These are phyloP conservation scores for Auriscalpium vulgare DNA, from an alignment of 768 basidiomycete species.

Conservation along the genomic window DNA sequence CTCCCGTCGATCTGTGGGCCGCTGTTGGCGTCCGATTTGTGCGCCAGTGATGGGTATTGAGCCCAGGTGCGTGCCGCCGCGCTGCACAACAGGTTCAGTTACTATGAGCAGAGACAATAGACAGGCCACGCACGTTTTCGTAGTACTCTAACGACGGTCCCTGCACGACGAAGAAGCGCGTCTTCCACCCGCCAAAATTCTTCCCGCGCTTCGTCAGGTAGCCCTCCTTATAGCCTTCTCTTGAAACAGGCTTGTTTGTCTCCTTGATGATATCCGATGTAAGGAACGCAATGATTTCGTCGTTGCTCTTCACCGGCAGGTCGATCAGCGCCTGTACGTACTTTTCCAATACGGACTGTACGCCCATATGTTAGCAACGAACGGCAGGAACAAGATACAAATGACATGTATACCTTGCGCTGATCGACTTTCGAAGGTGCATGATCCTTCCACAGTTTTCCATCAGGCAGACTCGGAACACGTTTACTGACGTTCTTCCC, in stretches of 20 bases:
- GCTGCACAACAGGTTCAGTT: slow-evolving; percentile 32
- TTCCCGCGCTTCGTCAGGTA: slow-evolving; percentile 95
- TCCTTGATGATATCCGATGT: slow-evolving; percentile 82
- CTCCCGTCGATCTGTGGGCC: slow-evolving; percentile 40
- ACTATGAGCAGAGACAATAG: background rate
- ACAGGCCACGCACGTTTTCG: slow-evolving; percentile 69
- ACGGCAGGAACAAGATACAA: background rate
- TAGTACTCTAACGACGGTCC: slow-evolving; percentile 91
- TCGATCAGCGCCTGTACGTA: slow-evolving; percentile 82
- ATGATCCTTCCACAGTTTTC: slow-evolving; percentile 92
- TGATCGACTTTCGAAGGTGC: slow-evolving; percentile 96
- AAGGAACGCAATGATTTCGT: slow-evolving; percentile 87
- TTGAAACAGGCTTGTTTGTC: slow-evolving; percentile 66
- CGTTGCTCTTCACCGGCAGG: slow-evolving; percentile 78
- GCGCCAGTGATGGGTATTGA: slow-evolving; percentile 88
- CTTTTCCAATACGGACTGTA: slow-evolving; percentile 66
- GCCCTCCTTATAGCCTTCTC: slow-evolving; percentile 85
- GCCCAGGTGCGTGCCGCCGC: slow-evolving; percentile 86
- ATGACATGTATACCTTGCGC: slow-evolving; percentile 60
- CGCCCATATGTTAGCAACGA: slow-evolving; percentile 5
- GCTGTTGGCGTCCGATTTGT: slow-evolving; percentile 93
- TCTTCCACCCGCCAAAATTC: slow-evolving; percentile 98
- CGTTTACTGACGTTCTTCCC: slow-evolving; percentile 70
- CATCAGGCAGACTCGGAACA: slow-evolving; percentile 79
- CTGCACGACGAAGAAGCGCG: slow-evolving; percentile 88